Conservation (phyloP, 805 yeast species). For the Zygosaccharomyces kombuchaensis region DNA sequence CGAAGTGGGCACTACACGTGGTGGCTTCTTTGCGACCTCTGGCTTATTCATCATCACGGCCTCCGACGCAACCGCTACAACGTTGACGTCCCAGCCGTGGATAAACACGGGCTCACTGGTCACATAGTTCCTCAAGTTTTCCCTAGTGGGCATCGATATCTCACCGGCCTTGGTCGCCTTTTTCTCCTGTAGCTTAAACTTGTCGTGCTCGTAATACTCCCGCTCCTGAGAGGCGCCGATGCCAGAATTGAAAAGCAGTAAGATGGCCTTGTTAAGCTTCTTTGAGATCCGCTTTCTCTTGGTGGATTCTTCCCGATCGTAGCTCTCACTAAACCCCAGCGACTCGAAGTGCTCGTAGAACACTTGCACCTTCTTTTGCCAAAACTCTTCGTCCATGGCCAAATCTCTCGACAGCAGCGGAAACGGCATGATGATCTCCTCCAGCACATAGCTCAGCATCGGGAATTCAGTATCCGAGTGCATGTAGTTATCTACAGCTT, state of each 20-base stretch:
- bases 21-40: slow-evolving; percentile 1
- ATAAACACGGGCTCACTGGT: slow-evolving; percentile 34
- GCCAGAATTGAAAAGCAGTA: slow-evolving; percentile 72
- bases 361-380: slow-evolving; percentile 76
- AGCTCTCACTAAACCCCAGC: slow-evolving; percentile 65
- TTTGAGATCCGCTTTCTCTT: slow-evolving; percentile 60
- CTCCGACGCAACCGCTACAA: slow-evolving; percentile 53
- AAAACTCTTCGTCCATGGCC: slow-evolving; percentile 54
- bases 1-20: slow-evolving; percentile 3
- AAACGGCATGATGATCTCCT: slow-evolving; percentile 57
- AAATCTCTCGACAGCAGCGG: slow-evolving; percentile 58
- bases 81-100: slow-evolving; percentile 61
- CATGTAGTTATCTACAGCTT: neutral
- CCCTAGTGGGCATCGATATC: slow-evolving; percentile 40
- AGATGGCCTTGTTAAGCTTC: slow-evolving; percentile 57
- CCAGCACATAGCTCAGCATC: slow-evolving; percentile 60
- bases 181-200: slow-evolving; percentile 26
- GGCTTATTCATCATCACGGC: slow-evolving; percentile 15
- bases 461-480: slow-evolving; percentile 48
- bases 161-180: slow-evolving; percentile 33
- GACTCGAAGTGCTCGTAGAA: slow-evolving; percentile 75
- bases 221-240: slow-evolving; percentile 57
- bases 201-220: slow-evolving; percentile 40
- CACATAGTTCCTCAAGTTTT: slow-evolving; percentile 33
- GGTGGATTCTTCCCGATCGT: slow-evolving; percentile 71